Conservation (phyloP, 2,329 filamentous ascomycete genomes). For the Fusarium sororula region DNA sequence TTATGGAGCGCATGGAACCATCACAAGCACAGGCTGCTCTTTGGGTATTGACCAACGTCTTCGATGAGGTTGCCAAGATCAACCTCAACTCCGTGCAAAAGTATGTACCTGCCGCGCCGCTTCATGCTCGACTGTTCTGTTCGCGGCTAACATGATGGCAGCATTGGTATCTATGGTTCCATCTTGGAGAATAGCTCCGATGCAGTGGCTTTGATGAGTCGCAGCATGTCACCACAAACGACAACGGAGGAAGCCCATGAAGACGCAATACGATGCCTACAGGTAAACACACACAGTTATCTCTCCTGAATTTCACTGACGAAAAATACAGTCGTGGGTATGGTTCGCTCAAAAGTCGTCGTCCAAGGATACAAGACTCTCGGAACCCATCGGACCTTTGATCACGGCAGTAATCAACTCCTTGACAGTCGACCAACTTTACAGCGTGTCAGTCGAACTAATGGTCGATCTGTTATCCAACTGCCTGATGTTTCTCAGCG, state of each 20-base stretch:
- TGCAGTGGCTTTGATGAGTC: slow-evolving; percentile 52
- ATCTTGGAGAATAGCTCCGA: slow-evolving; percentile 54
- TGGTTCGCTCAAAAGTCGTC: slow-evolving; percentile 75
- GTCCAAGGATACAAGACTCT: slow-evolving; percentile 63
- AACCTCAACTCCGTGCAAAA: slow-evolving; percentile 69
- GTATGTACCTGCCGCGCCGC: slow-evolving; percentile 48
- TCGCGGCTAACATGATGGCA: slow-evolving; percentile 34
- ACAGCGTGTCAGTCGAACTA: slow-evolving; percentile 69
- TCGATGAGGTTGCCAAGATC: slow-evolving; percentile 61
- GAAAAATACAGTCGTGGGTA: slow-evolving; percentile 69
- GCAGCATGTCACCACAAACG: slow-evolving; percentile 47
- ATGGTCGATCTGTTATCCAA: slow-evolving; percentile 72
- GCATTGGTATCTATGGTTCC: slow-evolving; percentile 51
- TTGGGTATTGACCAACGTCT: slow-evolving; percentile 64
- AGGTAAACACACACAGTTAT: slow-evolving; percentile 47
- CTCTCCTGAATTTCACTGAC: slow-evolving; percentile 19
- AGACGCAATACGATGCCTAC: slow-evolving; percentile 69
- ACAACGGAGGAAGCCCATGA: slow-evolving; percentile 52
- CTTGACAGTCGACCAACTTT: slow-evolving; percentile 66
- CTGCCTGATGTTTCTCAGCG: slow-evolving; percentile 69
- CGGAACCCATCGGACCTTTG: slow-evolving; percentile 67
- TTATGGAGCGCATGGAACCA: slow-evolving; percentile 59
- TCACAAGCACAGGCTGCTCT: slow-evolving; percentile 64
- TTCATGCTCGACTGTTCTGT: background rate
- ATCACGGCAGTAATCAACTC: slow-evolving; percentile 68